These are phyloP conservation scores for Licmophora abbreviata DNA, from an alignment of 108 stramenopile genomes.

Conservation along the genomic window DNA sequence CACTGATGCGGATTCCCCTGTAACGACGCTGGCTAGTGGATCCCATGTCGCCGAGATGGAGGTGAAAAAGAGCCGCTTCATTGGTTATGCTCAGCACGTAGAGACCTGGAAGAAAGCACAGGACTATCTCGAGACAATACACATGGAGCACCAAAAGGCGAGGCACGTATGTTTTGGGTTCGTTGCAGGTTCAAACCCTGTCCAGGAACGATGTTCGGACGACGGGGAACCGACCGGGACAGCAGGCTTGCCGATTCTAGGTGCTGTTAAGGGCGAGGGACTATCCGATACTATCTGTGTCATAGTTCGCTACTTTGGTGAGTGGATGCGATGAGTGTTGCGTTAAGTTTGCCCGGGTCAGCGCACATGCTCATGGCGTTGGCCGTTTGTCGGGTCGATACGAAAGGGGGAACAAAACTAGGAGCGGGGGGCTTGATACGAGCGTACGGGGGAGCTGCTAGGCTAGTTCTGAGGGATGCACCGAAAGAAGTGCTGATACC, in stretches of 20 bases:
- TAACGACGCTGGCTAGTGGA: constrained; percentile 14
- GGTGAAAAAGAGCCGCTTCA: constrained; percentile 74
- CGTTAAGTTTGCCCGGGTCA: not conserved
- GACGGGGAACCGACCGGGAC: constrained; percentile 87
- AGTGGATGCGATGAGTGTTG: too few species aligned
- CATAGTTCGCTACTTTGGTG: constrained; percentile 79
- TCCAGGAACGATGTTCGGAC: constrained; percentile 59
- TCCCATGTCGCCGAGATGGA: constrained; percentile 41
- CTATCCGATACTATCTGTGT: constrained; percentile 65
- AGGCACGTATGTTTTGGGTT: constrained; percentile 77
- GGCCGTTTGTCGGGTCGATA: constrained; percentile 14
- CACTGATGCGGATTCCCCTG: too few species aligned
- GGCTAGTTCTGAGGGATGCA: constrained; percentile 52
- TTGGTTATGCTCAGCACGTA: constrained; percentile 57
- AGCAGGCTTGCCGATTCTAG: constrained; percentile 63
- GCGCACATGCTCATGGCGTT: constrained; percentile 3
- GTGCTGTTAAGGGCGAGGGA: constrained; percentile 62
- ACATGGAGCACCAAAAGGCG: constrained; percentile 66
- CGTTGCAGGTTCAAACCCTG: constrained; percentile 13
- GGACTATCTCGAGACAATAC: constrained; percentile 27
- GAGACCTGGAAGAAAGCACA: constrained; percentile 62
- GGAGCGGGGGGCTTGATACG: constrained; percentile 85
- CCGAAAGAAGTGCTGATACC: constrained; percentile 39
- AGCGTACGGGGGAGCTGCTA: constrained; percentile 69
- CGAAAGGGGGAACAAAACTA: constrained; percentile 75